These are phyloP conservation scores for Apiotrichum montevideense DNA, from an alignment of 1,284 basidiomycete genomes.

Conservation along the genomic window DNA sequence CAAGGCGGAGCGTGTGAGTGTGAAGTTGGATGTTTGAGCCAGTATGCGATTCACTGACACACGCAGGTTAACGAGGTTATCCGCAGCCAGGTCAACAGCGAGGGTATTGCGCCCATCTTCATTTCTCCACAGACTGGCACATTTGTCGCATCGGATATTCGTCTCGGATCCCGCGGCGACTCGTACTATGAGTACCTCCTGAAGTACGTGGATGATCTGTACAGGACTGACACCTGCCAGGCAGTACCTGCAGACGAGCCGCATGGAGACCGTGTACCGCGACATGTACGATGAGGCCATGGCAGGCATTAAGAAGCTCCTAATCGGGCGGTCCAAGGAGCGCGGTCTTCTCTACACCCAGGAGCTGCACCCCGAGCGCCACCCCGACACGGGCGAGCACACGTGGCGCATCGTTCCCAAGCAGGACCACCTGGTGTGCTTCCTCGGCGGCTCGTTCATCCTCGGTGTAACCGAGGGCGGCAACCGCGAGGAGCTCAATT, in stretches of 20 bases:
- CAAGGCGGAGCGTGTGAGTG: conserved; percentile 64
- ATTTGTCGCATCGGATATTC: conserved; percentile 69
- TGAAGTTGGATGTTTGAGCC: no score
- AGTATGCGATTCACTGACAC: no score
- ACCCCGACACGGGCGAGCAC: conserved; percentile 29
- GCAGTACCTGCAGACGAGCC: conserved; percentile 55
- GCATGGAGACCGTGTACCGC: conserved; percentile 70
- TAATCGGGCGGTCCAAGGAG: conserved; percentile 60
- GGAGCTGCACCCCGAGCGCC: conserved; percentile 56
- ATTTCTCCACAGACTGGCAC: conserved; percentile 64
- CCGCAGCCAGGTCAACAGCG: conserved; percentile 56
- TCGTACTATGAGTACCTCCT: conserved; percentile 91
- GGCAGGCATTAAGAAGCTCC: conserved; percentile 67
- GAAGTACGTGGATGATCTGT: conserved; percentile 48
- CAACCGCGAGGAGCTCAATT: conserved; percentile 42
- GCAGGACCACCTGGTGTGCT: conserved; percentile 95
- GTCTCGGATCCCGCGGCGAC: conserved; percentile 86
- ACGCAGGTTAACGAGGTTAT: conserved; percentile 50
- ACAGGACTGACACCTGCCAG: neutral
- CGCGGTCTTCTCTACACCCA: conserved; percentile 68
- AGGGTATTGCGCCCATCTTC: conserved; percentile 78
- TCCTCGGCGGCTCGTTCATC: conserved; percentile 85
- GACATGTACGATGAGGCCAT: conserved; percentile 85
- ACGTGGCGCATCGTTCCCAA: conserved; percentile 69
- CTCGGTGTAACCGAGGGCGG: conserved; percentile 74